Conservation (phyloP, 2,329 filamentous ascomycete genomes). For the Pseudogymnoascus sp. region DNA sequence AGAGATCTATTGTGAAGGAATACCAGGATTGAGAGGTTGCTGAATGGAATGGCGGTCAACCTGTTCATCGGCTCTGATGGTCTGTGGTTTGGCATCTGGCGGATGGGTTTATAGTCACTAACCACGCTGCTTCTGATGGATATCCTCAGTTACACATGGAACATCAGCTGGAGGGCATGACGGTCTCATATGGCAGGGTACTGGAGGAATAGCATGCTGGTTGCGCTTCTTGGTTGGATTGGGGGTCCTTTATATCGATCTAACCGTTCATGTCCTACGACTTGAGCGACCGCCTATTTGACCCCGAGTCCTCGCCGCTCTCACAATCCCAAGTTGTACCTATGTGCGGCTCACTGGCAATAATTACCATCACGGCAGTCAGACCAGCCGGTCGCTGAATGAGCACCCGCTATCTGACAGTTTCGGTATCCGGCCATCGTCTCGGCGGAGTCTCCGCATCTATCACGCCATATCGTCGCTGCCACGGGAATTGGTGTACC, state of each 20-base stretch:
- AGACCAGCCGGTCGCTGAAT: background rate
- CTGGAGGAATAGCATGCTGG: background rate
- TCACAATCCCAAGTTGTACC: background rate
- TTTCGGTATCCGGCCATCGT: background rate
- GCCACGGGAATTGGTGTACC: background rate
- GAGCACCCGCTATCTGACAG: background rate
- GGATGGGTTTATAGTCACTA: conserved; percentile 3
- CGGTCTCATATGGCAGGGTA: background rate
- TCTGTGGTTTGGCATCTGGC: background rate
- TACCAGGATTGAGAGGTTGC: background rate
- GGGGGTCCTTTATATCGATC: background rate
- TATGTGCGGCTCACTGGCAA: background rate
- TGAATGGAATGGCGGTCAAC: background rate
- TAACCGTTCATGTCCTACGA: background rate
- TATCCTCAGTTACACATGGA: background rate
- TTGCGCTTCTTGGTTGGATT: background rate
- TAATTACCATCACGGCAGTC: background rate
- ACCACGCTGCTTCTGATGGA: background rate
- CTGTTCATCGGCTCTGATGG: background rate
- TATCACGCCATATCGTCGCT: background rate
- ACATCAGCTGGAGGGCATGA: background rate
- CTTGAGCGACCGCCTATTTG: conserved; percentile 2
- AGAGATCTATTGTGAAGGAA: background rate
- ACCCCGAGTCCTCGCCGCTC: background rate
- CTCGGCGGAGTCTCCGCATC: background rate